Base-by-base conservation (phyloP, 1,284 basidiomycete species). In the Sanghuangporus baumii region DNA sequence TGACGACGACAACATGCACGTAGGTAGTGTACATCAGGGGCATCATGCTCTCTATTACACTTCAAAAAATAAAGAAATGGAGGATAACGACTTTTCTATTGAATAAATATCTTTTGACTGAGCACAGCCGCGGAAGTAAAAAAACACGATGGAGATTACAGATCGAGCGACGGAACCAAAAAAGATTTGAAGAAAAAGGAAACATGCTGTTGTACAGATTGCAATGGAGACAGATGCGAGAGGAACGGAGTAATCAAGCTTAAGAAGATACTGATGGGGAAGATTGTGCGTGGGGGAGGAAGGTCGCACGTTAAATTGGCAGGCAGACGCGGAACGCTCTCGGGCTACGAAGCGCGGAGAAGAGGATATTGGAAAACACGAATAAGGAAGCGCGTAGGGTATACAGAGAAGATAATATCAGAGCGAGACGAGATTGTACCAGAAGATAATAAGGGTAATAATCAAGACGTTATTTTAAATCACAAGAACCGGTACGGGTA, bases 191-290 rank as follows among this genome's bases (percentile, higher is more conserved):
- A 18, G 31, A 31, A 34, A 20, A 37, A 31, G 34, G 2, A 54
- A 31, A 41, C 40, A 31, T 56, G 41, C 5, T 56, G 55, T 56
- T 51, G 43, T 59, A 59, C 57, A 59, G 14, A 38, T 47, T 59
- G 43, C 43, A 36, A 16, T 23, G 48, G 18, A 12, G 8, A 46
- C 7, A 46, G 43, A 46, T 46, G 43, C 43, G 43, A 46, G 43
- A 46, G 2, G 43, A 6, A 46, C 43, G 43, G 43, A 41, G 20
- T 20, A 38, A 36, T 46, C 41, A 58, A n/a, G n/a, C n/a, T n/a
- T n/a, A n/a, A 58, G 43, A 36, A 58, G 43, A 18, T 18, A 43
- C 20, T 11, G 41, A 20, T 16, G 55, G 37, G 23, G 3, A n/a
- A 41, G 38, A 11, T n/a, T 26, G 9, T 9, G 38, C 2, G 4